Base-by-base conservation (phyloP, 192 early-diverging fungal species). In the Entrophospora sp. region DNA sequence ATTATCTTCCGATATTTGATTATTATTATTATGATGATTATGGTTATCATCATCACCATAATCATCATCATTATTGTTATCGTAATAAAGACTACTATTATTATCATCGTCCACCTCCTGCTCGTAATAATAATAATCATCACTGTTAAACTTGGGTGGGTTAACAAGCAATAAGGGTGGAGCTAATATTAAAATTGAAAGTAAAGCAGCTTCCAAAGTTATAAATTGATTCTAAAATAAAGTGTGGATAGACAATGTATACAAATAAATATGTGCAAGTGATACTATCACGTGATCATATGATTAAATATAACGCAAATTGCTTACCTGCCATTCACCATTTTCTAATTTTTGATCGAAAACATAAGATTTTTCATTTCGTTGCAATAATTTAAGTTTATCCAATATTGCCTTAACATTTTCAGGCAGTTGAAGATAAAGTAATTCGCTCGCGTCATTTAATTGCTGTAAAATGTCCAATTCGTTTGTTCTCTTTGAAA, bases 371-470 rank as follows among this genome's bases (percentile, higher is more conserved):
- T 27, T 51, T 55, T 53, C 37, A 5, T 20, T 22, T 5, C 28
- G 7, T 53, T 65, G 64, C 16, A 65, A n/a, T 49, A 18, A 24
- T 10, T 49, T 13, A 20, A 65, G 32, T 38, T 53, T 65, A 37
- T 65, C 49, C 2, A 65, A n/a, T 30, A 65, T 32, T 1, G 8
- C n/a, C 42, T 65, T 65, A 18, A 65, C 64, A 37, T 65, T 36
- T 37, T 65, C 64, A 0, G 64, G 64, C 9, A 65, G 32, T 18
- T 65, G 64, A 44, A 65, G 40, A 53, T 52, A 65, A 28, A 52
- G 20, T 14, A 65, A 37, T 53, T 65, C 36, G 30, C 22, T 43
- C 14, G 24, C 45, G 6, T 40, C 64, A 18, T 13, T 13, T 40
- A 49, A 45, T 27, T 65, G 16, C 25, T 35, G 43, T 34, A 30